Base-by-base conservation (phyloP, 352 stramenopile genomes). In the Globisporangium recalcitrans region DNA sequence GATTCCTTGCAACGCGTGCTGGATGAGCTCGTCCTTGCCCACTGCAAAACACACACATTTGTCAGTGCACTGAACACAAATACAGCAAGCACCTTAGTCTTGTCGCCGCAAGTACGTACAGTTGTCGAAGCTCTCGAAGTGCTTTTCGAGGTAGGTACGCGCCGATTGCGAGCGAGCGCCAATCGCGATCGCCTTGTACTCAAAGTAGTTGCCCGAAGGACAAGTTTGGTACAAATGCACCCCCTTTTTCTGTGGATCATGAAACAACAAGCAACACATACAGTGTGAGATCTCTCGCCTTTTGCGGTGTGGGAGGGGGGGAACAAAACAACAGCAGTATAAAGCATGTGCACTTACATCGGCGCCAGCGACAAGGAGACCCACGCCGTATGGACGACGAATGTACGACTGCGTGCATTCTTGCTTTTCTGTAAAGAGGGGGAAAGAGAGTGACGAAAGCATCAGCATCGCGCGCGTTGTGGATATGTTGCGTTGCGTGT, bases 391-490 rank as follows among this genome's bases (percentile, higher is more conserved):
- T 32, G 97, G 97, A 72, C 97, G 85, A 54, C 97, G 82, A 32
- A 99, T 98, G 82, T 99, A 99, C 40, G 94, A 98, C 85, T 99
- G 97, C 48, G 97, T 99, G 62, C 96, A 99, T 52, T 97, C 86
- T 74, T 99, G 97, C 73, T 99, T 97, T 77, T 98, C 72, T 80
- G 16, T 42, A 44, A 14, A 32, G 11, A 32, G n/a, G 47, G 44
- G 24, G 54, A n/a, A 53, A 9, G 59, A 57, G 16, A 5, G 14
- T n/a, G 47, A 42, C 7, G 24, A 29, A n/a, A 22, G 22, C 52
- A 27, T 51, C 24, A 56, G 19, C 29, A 47, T 16, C 40, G 9
- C 10, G 7, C 10, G 1, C 10, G 13, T 16, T n/a, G 4, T n/a
- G 34, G 19, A 48, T n/a, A 60, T n/a, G 13, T 34, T n/a, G 13